phyloP scores from a whole-genome alignment of 345 rosid genomes.

The Dimocarpus longan region DNA sequence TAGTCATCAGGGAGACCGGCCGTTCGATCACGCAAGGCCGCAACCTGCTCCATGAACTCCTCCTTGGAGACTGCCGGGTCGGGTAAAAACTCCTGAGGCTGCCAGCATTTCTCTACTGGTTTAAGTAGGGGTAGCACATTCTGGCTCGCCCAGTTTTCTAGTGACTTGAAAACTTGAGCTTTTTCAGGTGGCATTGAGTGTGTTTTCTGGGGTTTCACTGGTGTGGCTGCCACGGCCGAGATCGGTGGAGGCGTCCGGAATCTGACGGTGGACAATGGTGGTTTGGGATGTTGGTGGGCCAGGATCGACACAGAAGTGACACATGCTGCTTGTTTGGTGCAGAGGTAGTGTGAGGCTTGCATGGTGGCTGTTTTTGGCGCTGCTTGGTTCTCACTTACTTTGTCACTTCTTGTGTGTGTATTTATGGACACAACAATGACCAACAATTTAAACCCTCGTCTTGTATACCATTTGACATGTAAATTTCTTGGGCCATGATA shows the following conservation, averaged over 20 bases:
- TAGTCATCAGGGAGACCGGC: constrained; percentile 65
- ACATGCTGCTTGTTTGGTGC: constrained; percentile 18
- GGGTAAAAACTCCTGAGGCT: constrained; percentile 59
- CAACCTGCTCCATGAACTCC: constrained; percentile 60
- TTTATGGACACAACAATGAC: background rate
- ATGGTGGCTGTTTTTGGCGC: constrained; percentile 20
- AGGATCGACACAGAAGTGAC: constrained; percentile 2
- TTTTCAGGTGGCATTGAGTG: constrained; percentile 73
- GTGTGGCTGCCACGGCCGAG: constrained; percentile 42
- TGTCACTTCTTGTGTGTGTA: background rate
- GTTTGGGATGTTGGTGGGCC: constrained; percentile 4
- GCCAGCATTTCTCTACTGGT: constrained; percentile 79
- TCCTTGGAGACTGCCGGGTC: constrained; percentile 40
- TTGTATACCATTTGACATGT: background rate
- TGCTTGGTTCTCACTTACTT: background rate
- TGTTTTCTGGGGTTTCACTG: constrained; percentile 37
- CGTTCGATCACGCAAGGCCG: constrained; percentile 54
- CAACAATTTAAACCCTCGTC: background rate
- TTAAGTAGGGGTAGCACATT: constrained; percentile 60
- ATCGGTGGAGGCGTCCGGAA: background rate
- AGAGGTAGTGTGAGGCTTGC: constrained; percentile 39
- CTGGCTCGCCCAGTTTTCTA: constrained; percentile 60
- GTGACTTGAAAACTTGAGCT: constrained; percentile 60
- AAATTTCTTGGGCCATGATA: background rate
- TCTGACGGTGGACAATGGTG: constrained; percentile 16